A percentile compares a stretch with the other conserved stretches of the same genome.
phyloP scores from a whole-genome alignment of 2,329 filamentous ascomycete genomes.

The Trichoderma hamatum region DNA sequence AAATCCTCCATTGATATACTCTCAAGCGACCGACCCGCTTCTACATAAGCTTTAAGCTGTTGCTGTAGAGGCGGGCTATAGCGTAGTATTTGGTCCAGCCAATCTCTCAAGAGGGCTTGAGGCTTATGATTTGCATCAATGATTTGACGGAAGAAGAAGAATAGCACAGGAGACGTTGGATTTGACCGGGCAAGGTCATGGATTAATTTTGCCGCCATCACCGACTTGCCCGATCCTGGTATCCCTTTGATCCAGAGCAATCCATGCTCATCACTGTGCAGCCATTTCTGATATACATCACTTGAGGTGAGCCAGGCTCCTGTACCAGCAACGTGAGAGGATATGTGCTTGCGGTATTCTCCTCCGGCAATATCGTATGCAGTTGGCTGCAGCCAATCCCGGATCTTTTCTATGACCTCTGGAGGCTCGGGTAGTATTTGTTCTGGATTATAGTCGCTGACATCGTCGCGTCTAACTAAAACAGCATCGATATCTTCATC shows the following conservation, averaged over 20 bases:
- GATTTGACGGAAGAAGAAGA: slow-evolving; percentile 47
- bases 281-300: slow-evolving; percentile 30
- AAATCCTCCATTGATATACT: slow-evolving; percentile 33
- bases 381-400: slow-evolving; percentile 39
- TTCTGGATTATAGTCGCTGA: slow-evolving; percentile 21
- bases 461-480: slow-evolving; percentile 8
- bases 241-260: slow-evolving; percentile 43
- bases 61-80: slow-evolving; percentile 39
- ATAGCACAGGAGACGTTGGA: slow-evolving; percentile 36
- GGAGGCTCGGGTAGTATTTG: slow-evolving; percentile 26
- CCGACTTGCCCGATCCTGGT: slow-evolving; percentile 45
- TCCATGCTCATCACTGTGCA: slow-evolving; percentile 23
- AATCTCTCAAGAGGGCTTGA: slow-evolving; percentile 39
- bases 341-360: slow-evolving; percentile 36
- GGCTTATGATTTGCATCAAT: slow-evolving; percentile 42
- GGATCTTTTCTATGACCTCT: slow-evolving; percentile 30
- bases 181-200: slow-evolving; percentile 28
- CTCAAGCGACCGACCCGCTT: background rate
- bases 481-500: slow-evolving; percentile 11
- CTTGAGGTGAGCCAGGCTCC: slow-evolving; percentile 31
- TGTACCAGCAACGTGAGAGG: slow-evolving; percentile 32
- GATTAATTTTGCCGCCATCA: slow-evolving; percentile 38
- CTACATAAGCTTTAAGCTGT: slow-evolving; percentile 30
- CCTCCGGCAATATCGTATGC: slow-evolving; percentile 33
- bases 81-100: slow-evolving; percentile 39